Evolutionary conservation across 805 yeast genomes (phyloP).

Genomic region (Schwanniomyces vanrijiae): DNA sequence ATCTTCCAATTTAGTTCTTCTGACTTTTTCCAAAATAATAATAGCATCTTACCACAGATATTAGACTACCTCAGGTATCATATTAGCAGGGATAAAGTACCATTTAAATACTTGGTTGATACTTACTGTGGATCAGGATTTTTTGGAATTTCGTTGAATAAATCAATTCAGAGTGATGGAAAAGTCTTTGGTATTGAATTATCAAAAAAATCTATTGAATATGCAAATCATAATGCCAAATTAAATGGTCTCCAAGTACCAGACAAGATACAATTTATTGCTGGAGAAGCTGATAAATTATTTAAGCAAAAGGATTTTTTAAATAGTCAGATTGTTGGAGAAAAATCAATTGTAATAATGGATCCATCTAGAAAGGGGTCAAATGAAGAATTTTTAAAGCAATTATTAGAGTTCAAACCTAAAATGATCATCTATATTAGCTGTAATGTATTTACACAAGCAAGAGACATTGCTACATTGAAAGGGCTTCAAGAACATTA

Average conservation of each 20-base stretch:
- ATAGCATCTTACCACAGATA: slow-evolving; percentile 33
- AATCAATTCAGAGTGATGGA: slow-evolving; percentile 25
- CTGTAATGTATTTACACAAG: slow-evolving; percentile 47
- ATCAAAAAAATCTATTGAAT: slow-evolving; percentile 28
- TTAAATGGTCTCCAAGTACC: slow-evolving; percentile 34
- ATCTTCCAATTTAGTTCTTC: slow-evolving; percentile 39
- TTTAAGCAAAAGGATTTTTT: slow-evolving; percentile 26
- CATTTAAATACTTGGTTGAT: slow-evolving; percentile 33
- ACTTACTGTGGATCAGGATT: slow-evolving; percentile 50
- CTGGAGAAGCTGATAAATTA: slow-evolving; percentile 38
- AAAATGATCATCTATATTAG: slow-evolving; percentile 40
- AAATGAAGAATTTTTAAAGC: slow-evolving; percentile 30
- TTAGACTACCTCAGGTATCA: slow-evolving; percentile 29
- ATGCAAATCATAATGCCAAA: slow-evolving; percentile 39
- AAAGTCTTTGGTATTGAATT: slow-evolving; percentile 45
- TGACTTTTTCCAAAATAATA: slow-evolving; percentile 44
- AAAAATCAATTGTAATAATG: slow-evolving; percentile 37
- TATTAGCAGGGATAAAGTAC: slow-evolving; percentile 7
- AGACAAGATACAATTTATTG: slow-evolving; percentile 29
- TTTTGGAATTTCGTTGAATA: slow-evolving; percentile 38
- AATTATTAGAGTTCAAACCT: slow-evolving; percentile 37
- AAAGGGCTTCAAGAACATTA: slow-evolving; percentile 17
- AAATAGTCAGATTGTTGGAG: slow-evolving; percentile 26
- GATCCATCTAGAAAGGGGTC: slow-evolving; percentile 49
- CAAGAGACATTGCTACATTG: slow-evolving; percentile 39